Conservation (phyloP, 495 filamentous ascomycete species). For the Aspergillus cavernicola region DNA sequence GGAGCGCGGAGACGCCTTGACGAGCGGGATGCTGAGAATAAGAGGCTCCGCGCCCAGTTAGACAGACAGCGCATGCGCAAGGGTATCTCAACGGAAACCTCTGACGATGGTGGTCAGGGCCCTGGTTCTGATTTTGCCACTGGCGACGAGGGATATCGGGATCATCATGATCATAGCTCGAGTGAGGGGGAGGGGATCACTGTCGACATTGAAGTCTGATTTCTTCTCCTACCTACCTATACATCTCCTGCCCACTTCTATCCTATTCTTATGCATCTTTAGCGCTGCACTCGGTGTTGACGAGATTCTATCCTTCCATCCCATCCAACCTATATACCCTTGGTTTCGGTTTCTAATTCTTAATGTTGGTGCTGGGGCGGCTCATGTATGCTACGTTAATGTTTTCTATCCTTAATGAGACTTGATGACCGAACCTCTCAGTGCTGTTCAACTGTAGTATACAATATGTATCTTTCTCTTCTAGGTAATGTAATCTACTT, state of each 20-base stretch:
- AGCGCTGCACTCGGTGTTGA: neutral
- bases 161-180: constrained; percentile 34
- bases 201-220: constrained; percentile 43
- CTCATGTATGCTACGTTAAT: neutral
- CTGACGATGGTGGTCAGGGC: constrained; percentile 14
- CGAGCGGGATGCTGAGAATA: constrained; percentile 75
- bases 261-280: constrained; percentile 12
- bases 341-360: constrained; percentile 2
- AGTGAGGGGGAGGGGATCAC: constrained; percentile 44
- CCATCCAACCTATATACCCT: constrained; percentile 23
- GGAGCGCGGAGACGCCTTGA: constrained; percentile 81
- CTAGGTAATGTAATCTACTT: neutral
- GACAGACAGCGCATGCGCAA: constrained; percentile 58
- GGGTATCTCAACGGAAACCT: constrained; percentile 28
- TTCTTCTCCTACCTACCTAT: too few species aligned
- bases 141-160: constrained; percentile 14
- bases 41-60: constrained; percentile 64
- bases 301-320: neutral
- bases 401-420: neutral
- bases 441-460: too few species aligned
- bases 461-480: neutral
- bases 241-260: too few species aligned
- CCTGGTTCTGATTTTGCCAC: constrained; percentile 8
- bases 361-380: neutral
- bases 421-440: too few species aligned